A percentile compares a stretch with the other conserved stretches of the same genome.
phyloP scores from a whole-genome alignment of 164 flowering plant species.

The Vitis riparia region DNA sequence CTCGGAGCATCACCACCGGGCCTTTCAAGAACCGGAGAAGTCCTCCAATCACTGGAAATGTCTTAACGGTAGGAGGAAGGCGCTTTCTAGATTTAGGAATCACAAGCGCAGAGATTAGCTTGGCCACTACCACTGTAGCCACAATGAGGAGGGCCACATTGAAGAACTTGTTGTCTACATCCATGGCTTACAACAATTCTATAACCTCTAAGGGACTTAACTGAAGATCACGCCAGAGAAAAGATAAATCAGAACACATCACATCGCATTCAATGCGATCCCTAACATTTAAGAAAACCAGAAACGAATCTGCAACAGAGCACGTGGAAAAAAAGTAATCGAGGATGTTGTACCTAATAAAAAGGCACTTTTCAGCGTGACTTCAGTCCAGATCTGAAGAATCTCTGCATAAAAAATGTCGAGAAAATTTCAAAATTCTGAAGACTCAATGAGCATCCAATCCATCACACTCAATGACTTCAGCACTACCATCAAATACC shows the following conservation, averaged over 20 bases:
- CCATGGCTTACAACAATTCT: conserved; percentile 20
- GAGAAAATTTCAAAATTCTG: no score
- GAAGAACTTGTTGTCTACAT: conserved; percentile 45
- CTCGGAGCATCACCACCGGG: conserved; percentile 77
- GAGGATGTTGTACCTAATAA: no score
- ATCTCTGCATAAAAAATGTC: no score
- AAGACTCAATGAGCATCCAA: no score
- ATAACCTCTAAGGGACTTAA: not conserved
- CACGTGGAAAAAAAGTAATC: not conserved
- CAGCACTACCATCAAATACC: no score
- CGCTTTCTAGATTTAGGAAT: conserved; percentile 62
- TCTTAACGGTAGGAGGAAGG: conserved; percentile 69
- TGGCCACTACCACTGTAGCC: conserved; percentile 70
- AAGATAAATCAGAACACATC: not conserved
- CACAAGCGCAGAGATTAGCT: conserved; percentile 53
- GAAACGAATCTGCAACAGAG: not conserved
- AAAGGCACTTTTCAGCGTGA: no score
- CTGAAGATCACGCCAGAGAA: not conserved
- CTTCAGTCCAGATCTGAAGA: no score
- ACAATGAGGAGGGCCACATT: conserved; percentile 57
- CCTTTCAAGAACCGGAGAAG: conserved; percentile 80
- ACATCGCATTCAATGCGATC: not conserved
- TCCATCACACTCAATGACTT: no score
- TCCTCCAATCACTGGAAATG: conserved; percentile 75
- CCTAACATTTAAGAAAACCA: not conserved